A percentile compares a stretch with the other conserved stretches of the same genome.
Evolutionary conservation across 2,329 filamentous ascomycete genomes (phyloP).

Genomic region (Aspergillus texensis): DNA sequence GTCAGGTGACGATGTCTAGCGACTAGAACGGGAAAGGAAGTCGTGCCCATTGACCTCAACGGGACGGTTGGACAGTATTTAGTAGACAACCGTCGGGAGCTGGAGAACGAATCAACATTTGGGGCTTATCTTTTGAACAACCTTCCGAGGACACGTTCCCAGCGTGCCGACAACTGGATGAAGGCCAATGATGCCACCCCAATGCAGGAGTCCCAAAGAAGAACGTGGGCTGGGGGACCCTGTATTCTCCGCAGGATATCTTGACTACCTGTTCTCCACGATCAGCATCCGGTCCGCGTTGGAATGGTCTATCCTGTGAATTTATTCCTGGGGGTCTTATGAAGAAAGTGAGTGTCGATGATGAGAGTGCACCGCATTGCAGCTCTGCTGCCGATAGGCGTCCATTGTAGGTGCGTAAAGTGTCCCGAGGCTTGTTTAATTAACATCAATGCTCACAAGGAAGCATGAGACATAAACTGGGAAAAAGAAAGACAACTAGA

Average conservation of each 20-base stretch:
- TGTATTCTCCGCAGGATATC: not conserved
- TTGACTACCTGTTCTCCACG: not conserved
- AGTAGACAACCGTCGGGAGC: not conserved
- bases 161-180: not conserved
- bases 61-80: not conserved
- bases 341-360: slow-evolving; percentile 1
- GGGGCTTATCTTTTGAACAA: slow-evolving; percentile 4
- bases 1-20: not conserved
- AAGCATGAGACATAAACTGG: not conserved
- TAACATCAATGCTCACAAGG: not conserved
- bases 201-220: slow-evolving; percentile 4
- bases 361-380: not conserved
- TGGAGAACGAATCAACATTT: not conserved
- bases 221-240: slow-evolving; percentile 1
- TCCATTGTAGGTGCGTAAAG: slow-evolving; percentile 1
- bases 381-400: not conserved
- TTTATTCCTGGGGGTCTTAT: not conserved
- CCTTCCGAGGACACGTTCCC: slow-evolving; percentile 4
- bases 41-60: too few species aligned
- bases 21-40: not conserved
- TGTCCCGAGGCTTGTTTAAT: slow-evolving; percentile 1
- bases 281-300: not conserved
- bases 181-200: not conserved
- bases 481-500: not conserved
- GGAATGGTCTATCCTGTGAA: not conserved